Base-by-base conservation (phyloP, 495 filamentous ascomycete species). In the Tuber magnatum region DNA sequence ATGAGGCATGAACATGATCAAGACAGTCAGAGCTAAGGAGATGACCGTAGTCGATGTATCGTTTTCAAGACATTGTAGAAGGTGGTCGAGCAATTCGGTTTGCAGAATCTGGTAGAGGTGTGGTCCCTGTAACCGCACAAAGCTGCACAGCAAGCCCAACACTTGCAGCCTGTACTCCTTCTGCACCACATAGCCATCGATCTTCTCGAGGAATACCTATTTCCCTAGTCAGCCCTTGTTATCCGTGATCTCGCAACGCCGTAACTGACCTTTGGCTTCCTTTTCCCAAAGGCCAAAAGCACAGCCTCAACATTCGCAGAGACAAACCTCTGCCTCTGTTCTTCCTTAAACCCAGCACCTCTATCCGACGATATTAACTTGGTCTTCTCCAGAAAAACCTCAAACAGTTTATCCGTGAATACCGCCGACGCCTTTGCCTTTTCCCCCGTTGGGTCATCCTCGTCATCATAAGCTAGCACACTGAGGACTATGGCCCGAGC, bases 1-100 rank as follows among this genome's bases (percentile, higher is more conserved):
- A 81, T 91, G 90, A 20, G 91, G 91, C 72, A 93, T 84, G 69
- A 93, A 88, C 91, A 93, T 93, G 76, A 90, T 89, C 75, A 93
- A 79, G 8, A 88, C 85, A 16, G 90, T 89, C 72, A 93, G 82
- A 14, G 91, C 90, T 43, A 91, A 83, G 22, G 89, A 89, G 18
- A 93, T 86, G 14, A 90, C 88, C 18, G 88, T 88, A 0, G 91
- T 90, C 1, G 90, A 92, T 22, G 90, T 91, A 80, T 93, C 91
- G 69, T 88, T 87, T 80, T 91, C 89, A 8, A 93, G 84, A 73
- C 90, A 92, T 80, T 87, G 87, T 46, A 92, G 85, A 9, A 93
- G 85, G 80, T 90, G 88, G 70, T 86, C 86, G 73, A 93, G 88
- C 24, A 93, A 82, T 1, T 88, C 86, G 12, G 91, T 93, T 74